Base-by-base conservation (phyloP, 176 grass and related monocot genomes). In the Bothriochloa decipiens region DNA sequence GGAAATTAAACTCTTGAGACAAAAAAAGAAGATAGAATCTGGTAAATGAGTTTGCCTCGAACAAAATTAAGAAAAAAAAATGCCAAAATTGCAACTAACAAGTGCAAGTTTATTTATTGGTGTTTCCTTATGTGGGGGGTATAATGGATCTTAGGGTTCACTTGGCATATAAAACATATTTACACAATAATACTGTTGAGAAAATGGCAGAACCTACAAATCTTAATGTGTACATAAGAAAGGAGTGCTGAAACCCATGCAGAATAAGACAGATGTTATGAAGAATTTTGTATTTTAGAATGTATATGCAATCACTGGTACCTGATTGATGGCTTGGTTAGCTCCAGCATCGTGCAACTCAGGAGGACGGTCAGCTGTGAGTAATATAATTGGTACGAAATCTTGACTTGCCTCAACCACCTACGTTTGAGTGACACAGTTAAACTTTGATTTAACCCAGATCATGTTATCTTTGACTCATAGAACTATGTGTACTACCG, bases 321-420 rank as follows among this genome's bases (percentile, higher is more conserved):
- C 96, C 96, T 98, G 96, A 95, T 95, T 90, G 80, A 98, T 93
- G 0, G 91, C 79, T 88, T 98, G 96, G 80, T 98, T 95, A 65
- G 96, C 96, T 86, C 96, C 96, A 82, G 80, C 89, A 85, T 90
- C 96, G 79, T 95, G 91, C 53, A 98, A 86, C 77, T 98, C 96
- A 53, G 96, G 96, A 76, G 96, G 96, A 74, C 96, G 96, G 85
- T 95, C 96, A 75, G 91, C 92, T 83, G 91, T 98, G 68, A 95
- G 89, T 88, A 98, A 74, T 65, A 98, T 73, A 87, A 95, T 66
- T 82, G 96, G 96, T 85, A 93, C 37, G 70, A 91, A 93, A 93
- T 93, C 88, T 86, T 93, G 93, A 79, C 91, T 93, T 76, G 93
- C 92, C 89, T 98, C 96, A 55, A 98, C 95, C 27, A 98, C 92